phyloP scores from a whole-genome alignment of 257 asterid species.

The Eucommia ulmoides region DNA sequence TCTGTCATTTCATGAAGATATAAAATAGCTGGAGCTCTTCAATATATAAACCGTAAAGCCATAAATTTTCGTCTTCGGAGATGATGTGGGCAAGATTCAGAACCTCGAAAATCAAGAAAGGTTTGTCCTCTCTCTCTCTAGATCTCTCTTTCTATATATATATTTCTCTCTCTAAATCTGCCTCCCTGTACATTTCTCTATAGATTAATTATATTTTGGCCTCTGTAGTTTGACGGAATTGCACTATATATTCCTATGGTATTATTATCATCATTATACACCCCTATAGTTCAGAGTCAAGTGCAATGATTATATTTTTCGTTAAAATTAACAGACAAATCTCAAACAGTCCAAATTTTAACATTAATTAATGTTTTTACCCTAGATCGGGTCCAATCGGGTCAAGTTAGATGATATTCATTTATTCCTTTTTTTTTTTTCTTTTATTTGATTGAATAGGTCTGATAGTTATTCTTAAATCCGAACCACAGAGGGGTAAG shows the following conservation, averaged over 20 bases:
- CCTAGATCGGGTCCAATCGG: no score
- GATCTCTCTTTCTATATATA: neutral
- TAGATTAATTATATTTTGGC: neutral
- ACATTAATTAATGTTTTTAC: neutral
- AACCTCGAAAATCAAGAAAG: conserved; percentile 18
- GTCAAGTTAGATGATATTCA: no score
- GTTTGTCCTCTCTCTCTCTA: conserved; percentile 11
- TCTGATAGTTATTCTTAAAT: no score
- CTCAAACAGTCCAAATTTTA: no score
- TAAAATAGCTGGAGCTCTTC: conserved; percentile 4
- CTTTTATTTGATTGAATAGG: no score
- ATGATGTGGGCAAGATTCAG: conserved; percentile 37
- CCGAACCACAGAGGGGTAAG: no score
- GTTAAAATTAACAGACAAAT: no score
- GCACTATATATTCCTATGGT: neutral
- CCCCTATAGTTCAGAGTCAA: neutral
- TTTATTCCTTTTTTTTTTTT: no score
- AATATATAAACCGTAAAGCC: neutral
- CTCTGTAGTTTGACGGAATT: neutral
- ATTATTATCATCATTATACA: neutral
- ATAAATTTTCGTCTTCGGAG: neutral
- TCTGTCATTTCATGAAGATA: no score
- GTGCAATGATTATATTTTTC: no score
- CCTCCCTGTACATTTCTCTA: neutral
- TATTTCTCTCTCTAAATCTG: neutral